Conservation (phyloP, 2,329 filamentous ascomycete genomes). For the Fusarium tanahbumbuense region DNA sequence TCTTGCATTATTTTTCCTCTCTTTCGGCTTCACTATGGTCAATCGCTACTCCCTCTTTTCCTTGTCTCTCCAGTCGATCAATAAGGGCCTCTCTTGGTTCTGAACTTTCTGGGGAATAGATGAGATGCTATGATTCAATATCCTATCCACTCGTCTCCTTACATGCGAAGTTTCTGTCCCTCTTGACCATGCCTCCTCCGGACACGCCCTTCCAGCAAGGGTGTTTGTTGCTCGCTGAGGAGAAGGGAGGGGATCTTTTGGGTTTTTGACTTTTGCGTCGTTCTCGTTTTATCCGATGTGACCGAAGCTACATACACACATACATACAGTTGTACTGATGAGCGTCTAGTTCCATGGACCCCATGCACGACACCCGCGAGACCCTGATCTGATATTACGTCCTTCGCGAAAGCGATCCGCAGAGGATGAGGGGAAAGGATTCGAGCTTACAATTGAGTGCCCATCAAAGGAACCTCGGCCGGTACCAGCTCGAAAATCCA, state of each 20-base stretch:
- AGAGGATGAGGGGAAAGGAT: slow-evolving; percentile 1
- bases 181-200: not conserved
- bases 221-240: slow-evolving; percentile 7
- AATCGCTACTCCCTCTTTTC: slow-evolving; percentile 4
- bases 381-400: slow-evolving; percentile 42
- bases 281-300: slow-evolving; percentile 34
- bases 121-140: slow-evolving; percentile 1
- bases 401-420: slow-evolving; percentile 16
- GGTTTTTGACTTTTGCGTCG: slow-evolving; percentile 18
- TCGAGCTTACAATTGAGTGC: not conserved
- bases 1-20: not conserved
- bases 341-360: slow-evolving; percentile 8
- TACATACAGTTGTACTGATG: slow-evolving; percentile 12
- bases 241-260: slow-evolving; percentile 18
- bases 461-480: slow-evolving; percentile 9
- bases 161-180: not conserved
- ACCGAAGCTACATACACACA: not conserved
- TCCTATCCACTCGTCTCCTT: slow-evolving; percentile 12
- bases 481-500: slow-evolving; percentile 6
- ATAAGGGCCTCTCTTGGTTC: slow-evolving; percentile 19
- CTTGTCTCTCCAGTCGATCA: slow-evolving; percentile 26
- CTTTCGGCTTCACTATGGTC: slow-evolving; percentile 5
- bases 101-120: slow-evolving; percentile 23
- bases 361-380: slow-evolving; percentile 26
- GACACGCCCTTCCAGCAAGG: slow-evolving; percentile 25